Evolutionary conservation across 768 basidiomycete species (phyloP), one percentile per base, ranked within the genome.

Genomic region (Sarcodon sp.): DNA sequence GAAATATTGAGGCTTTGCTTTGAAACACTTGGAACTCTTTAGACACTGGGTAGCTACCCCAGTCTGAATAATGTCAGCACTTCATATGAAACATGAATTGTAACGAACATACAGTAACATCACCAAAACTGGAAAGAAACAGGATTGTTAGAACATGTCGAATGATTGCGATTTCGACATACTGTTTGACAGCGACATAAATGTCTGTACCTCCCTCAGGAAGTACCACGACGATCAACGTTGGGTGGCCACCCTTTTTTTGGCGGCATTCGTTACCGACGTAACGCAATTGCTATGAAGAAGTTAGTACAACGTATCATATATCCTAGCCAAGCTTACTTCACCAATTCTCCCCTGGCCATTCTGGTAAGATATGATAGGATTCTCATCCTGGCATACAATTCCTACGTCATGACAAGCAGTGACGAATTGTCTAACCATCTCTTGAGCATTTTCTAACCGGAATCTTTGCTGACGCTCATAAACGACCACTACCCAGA

Each of bases 21-120:
- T 66, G 53, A 64, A 71, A 56, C 82, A 83, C 55, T 87, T 87
- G 4, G 59, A 63, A 13, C 70, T 69, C 60, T 84, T 85, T 55
- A 89, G 54, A 58, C 87, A 89, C 52, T 89, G 87, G 0, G 87
- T 89, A 0, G 86, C 78, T 7, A 87, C 77, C 21, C 87, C 87
- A 55, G 73, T 69, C 78, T 83, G 56, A 33, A 12, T 15, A 47
- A 21, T 27, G 43, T 47, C 49, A 41, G 32, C 48, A 43, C 33
- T 47, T 39, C 48, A 32, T 12, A 27, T 35, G 13, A 27, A 47
- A n/a, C 35, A 16, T 15, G 35, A 35, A 8, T 33, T 7, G 12
- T 3, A 27, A 16, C 4, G 7, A 18, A 47, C 43, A 34, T 27
- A 77, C 76, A 35, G 64, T 63, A 37, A 83, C 67, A 54, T 88